These are phyloP conservation scores for Acidomyces sp. DNA, from an alignment of 495 filamentous ascomycete species.

Conservation along the genomic window DNA sequence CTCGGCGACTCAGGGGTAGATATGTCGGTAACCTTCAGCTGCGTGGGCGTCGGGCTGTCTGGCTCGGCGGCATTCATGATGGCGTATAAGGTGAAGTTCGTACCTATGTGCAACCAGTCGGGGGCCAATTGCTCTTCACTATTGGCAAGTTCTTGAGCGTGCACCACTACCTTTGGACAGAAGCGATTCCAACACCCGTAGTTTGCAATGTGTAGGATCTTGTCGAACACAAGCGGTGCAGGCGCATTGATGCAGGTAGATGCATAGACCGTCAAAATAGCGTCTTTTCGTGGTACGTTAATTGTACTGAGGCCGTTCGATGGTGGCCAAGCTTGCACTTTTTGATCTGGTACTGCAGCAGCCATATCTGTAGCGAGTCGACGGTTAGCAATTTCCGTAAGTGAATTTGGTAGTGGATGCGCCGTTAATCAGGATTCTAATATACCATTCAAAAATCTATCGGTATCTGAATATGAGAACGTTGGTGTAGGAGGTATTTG, in stretches of 20 bases:
- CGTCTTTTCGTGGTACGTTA: slow-evolving; percentile 1
- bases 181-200: slow-evolving; percentile 17
- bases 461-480: too few species aligned
- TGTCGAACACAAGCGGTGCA: slow-evolving; percentile 9
- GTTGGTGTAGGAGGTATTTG: too few species aligned
- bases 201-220: neutral
- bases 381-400: too few species aligned
- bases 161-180: slow-evolving; percentile 7
- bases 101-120: slow-evolving; percentile 6
- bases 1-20: slow-evolving; percentile 6
- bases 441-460: too few species aligned
- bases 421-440: too few species aligned
- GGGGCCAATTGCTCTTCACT: too few species aligned
- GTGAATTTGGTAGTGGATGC: too few species aligned
- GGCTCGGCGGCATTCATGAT: slow-evolving; percentile 11
- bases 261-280: slow-evolving; percentile 3
- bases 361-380: too few species aligned
- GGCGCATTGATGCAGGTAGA: slow-evolving; percentile 7
- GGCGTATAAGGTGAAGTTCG: slow-evolving; percentile 11
- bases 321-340: too few species aligned
- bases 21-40: slow-evolving; percentile 6
- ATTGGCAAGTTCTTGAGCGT: neutral
- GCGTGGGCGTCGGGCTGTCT: slow-evolving; percentile 1
- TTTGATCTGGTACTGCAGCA: too few species aligned
- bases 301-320: slow-evolving; percentile 3